Evolutionary conservation across 148 eudicot genomes (phyloP).

Genomic region (Rhododendron kiyosumense): DNA sequence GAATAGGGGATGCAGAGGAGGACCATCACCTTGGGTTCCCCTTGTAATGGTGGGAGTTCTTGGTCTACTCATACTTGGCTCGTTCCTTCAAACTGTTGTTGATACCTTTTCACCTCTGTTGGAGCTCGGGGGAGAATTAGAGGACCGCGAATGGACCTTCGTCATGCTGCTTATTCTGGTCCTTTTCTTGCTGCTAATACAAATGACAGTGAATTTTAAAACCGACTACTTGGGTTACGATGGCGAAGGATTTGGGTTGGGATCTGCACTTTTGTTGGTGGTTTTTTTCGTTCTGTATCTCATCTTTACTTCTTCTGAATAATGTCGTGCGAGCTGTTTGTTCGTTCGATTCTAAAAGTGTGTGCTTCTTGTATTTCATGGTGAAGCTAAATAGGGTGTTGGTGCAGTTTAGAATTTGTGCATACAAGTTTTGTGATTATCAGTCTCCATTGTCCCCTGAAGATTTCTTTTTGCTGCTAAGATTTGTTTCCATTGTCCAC

Average conservation of each 20-base stretch:
- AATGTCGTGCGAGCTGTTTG: not conserved
- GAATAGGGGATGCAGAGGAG: constrained; percentile 7
- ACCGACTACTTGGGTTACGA: not conserved
- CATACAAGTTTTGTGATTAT: not conserved
- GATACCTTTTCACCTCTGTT: constrained; percentile 7
- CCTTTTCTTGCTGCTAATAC: constrained; percentile 15
- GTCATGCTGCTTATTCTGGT: constrained; percentile 19
- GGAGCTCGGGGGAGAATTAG: constrained; percentile 4
- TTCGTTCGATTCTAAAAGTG: not conserved
- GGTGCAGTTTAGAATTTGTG: not conserved
- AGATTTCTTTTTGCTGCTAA: not conserved
- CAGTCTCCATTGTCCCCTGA: not conserved
- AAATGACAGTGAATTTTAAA: not conserved
- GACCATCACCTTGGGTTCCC: constrained; percentile 38
- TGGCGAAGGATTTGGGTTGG: constrained; percentile 21
- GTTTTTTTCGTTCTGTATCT: constrained; percentile 18
- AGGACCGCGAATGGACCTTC: not conserved
- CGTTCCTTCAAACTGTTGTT: constrained; percentile 1
- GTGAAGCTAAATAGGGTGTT: not conserved
- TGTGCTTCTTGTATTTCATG: not conserved
- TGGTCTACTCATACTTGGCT: constrained; percentile 8
- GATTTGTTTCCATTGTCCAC: not conserved
- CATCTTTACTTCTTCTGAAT: not conserved
- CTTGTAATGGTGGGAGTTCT: constrained; percentile 22
- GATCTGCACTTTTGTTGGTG: constrained; percentile 19